Base-by-base conservation (phyloP, 306 rosid genomes). In the Trifolium pratense region DNA sequence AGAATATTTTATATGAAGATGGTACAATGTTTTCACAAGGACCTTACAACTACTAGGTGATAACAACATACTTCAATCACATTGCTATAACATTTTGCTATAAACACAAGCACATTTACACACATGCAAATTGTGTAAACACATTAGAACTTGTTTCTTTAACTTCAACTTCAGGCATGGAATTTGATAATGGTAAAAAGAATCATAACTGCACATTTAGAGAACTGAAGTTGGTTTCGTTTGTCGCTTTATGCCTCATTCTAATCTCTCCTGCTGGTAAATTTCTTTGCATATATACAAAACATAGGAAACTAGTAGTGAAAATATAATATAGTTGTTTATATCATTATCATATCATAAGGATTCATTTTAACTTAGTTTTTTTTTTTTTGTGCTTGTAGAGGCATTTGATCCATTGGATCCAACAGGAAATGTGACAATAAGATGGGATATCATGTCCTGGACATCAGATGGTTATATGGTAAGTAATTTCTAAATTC, bases 401-500 rank as follows among this genome's bases (percentile, higher is more conserved):
- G 94, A 42, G 66, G 90, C 89, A 34, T 89, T 85, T 79, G 94
- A 89, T 77, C 87, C 94, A 15, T 64, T 80, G 84, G 92, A 88
- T 85, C 92, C 92, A 25, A 76, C 81, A 8, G 92, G 92, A 64
- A 88, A 85, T 29, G 87, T 88, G 66, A 88, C 92, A 29, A 79
- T 88, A 68, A 88, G 88, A 85, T 88, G 92, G 92, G 92, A 88
- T 85, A 77, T 85, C 39, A 83, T 81, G 86, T 83, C 87, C 5
- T 88, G 92, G 92, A 88, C 91, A 45, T 56, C 87, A 61, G 89
- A 87, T 78, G 91, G 91, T 56, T 85, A 87, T 80, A 66, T 87
- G 86, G 91, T 87, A 74, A 73, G 84, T 84, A 53, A 62, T 15
- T 78, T 26, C 62, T 25, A 31, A 48, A 15, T 63, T 62, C 23